A percentile compares a stretch with the other conserved stretches of the same genome.
These are phyloP conservation scores for Suhomyces terraborum DNA, from an alignment of 1,139 yeast species.

Conservation along the genomic window DNA sequence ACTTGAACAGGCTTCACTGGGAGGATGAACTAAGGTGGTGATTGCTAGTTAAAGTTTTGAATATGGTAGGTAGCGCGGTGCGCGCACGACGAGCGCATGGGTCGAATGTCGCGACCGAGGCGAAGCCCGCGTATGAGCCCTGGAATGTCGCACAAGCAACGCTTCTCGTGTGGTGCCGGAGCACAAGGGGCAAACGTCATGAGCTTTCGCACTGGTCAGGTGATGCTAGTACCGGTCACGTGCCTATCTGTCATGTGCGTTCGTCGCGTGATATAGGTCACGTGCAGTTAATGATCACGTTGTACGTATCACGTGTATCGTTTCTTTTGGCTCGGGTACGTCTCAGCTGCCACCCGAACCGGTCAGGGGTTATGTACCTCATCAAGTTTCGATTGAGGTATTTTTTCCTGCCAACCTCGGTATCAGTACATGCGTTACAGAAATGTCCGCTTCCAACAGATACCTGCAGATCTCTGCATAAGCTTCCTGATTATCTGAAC, in stretches of 20 bases:
- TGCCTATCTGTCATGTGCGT: too few species aligned
- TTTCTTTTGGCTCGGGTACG: too few species aligned
- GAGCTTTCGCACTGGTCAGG: too few species aligned
- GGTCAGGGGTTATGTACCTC: too few species aligned
- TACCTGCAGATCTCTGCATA: not conserved
- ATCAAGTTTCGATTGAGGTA: not conserved
- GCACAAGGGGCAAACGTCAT: too few species aligned
- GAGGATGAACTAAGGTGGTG: slow-evolving; percentile 1
- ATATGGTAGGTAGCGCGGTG: slow-evolving; percentile 2
- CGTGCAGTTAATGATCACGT: not conserved
- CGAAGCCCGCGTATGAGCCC: slow-evolving; percentile 6
- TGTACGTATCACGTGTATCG: too few species aligned
- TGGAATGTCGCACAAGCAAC: not conserved
- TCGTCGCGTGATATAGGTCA: not conserved
- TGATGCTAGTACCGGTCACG: too few species aligned
- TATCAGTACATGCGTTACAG: not conserved
- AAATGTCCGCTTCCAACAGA: not conserved
- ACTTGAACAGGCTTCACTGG: not conserved
- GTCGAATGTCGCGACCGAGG: slow-evolving; percentile 8
- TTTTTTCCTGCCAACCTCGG: not conserved
- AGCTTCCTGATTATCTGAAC: not conserved
- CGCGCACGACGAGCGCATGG: slow-evolving; percentile 7
- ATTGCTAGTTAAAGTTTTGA: slow-evolving; percentile 5
- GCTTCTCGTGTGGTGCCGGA: too few species aligned
- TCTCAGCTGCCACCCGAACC: too few species aligned